phyloP scores from a whole-genome alignment of 352 stramenopile species.

The Phytophthora kernoviae region DNA sequence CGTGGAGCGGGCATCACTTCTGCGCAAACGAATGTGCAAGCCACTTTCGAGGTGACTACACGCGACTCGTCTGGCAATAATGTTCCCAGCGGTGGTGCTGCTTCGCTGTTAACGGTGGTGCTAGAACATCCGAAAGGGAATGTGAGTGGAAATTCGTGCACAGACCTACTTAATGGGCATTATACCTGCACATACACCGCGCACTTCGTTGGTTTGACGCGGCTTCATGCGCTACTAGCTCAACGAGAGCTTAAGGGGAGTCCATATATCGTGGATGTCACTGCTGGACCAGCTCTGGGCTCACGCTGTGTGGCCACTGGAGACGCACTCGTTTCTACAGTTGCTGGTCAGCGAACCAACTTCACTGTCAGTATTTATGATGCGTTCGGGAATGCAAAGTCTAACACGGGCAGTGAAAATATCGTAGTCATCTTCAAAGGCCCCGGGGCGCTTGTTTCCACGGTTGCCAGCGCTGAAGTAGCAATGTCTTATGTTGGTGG shows the following conservation, averaged over 20 bases:
- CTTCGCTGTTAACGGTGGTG: conserved; percentile 36
- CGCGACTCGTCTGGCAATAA: conserved; percentile 64
- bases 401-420: conserved; percentile 55
- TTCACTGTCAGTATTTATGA: conserved; percentile 67
- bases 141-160: conserved; percentile 46
- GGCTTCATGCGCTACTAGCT: conserved; percentile 36
- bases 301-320: conserved; percentile 48
- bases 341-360: conserved; percentile 50
- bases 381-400: conserved; percentile 63
- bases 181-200: conserved; percentile 72
- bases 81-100: conserved; percentile 43
- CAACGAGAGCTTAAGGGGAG: conserved; percentile 42
- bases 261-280: conserved; percentile 56
- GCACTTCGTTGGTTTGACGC: conserved; percentile 45
- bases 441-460: conserved; percentile 26
- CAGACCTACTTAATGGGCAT: conserved; percentile 54
- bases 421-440: conserved; percentile 45
- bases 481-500: conserved; percentile 34
- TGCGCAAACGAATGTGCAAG: conserved; percentile 61
- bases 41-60: conserved; percentile 60
- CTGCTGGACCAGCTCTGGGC: conserved; percentile 54
- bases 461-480: conserved; percentile 29
- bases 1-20: conserved; percentile 36
- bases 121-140: conserved; percentile 46
- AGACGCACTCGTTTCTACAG: conserved; percentile 49